A percentile compares a stretch with the other conserved stretches of the same genome.
Conservation (phyloP, 306 rosid genomes). For the Casuarina equisetifolia region DNA sequence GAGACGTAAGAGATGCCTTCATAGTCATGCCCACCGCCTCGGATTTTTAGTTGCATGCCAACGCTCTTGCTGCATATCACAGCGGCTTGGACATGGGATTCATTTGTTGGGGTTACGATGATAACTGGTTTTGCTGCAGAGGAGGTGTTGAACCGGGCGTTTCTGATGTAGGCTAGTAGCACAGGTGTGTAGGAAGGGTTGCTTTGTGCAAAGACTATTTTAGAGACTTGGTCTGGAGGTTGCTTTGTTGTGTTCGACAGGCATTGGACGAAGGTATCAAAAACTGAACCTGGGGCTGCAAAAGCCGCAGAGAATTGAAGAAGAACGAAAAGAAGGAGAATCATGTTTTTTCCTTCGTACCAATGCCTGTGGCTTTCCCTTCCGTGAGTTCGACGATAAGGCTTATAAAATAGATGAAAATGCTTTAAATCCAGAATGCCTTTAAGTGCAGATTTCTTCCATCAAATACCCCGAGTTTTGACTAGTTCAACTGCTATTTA, state of each 20-base stretch:
- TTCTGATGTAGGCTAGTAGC: constrained; percentile 36
- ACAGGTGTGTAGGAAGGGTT: constrained; percentile 37
- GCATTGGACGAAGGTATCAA: constrained; percentile 37
- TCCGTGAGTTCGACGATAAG: too few species aligned
- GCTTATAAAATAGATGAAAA: neutral
- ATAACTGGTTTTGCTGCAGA: constrained; percentile 42
- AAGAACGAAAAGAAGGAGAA: constrained; percentile 19
- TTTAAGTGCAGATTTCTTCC: neutral
- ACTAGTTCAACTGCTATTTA: too few species aligned
- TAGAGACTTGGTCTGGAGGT: constrained; percentile 21
- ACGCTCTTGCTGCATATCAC: constrained; percentile 58
- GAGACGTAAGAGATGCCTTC: constrained; percentile 77
- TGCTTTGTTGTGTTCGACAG: constrained; percentile 30
- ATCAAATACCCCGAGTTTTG: too few species aligned
- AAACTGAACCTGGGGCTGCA: constrained; percentile 17
- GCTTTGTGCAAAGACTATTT: constrained; percentile 33
- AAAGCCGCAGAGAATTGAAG: constrained; percentile 24
- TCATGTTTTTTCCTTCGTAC: too few species aligned
- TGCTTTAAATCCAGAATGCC: neutral
- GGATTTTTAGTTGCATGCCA: constrained; percentile 50
- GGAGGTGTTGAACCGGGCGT: constrained; percentile 39
- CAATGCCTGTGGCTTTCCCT: too few species aligned
- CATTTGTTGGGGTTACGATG: constrained; percentile 41
- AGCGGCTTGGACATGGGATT: constrained; percentile 55
- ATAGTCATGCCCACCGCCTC: constrained; percentile 85